A percentile compares a stretch with the other conserved stretches of the same genome.
These are phyloP conservation scores for Eutrema yunnanense DNA, from an alignment of 345 rosid genomes.

Conservation along the genomic window DNA sequence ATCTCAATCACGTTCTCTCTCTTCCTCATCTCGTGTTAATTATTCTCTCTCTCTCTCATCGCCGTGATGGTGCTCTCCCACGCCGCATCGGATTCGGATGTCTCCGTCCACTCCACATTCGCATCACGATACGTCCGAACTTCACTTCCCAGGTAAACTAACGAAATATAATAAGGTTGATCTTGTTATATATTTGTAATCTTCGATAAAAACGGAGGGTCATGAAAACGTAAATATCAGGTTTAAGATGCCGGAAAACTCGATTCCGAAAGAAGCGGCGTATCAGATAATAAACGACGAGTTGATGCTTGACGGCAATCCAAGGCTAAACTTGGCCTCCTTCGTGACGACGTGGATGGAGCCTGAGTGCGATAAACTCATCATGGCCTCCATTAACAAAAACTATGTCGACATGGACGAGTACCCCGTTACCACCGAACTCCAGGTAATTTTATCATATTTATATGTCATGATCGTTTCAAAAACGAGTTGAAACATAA, in stretches of 20 bases:
- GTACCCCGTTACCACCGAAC: slow-evolving; percentile 94
- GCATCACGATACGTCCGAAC: slow-evolving; percentile 79
- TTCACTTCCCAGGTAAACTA: slow-evolving; percentile 51
- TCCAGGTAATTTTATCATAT: slow-evolving; percentile 42
- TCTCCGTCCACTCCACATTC: slow-evolving; percentile 70
- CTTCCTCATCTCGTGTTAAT: neutral
- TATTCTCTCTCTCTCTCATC: neutral
- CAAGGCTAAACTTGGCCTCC: slow-evolving; percentile 82
- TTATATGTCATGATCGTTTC: neutral
- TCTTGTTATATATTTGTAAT: neutral
- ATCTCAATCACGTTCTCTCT: neutral
- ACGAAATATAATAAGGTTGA: neutral
- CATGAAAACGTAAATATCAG: slow-evolving; percentile 25
- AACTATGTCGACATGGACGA: slow-evolving; percentile 96
- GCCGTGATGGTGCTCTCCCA: slow-evolving; percentile 57
- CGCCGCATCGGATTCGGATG: slow-evolving; percentile 45
- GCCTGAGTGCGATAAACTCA: slow-evolving; percentile 90
- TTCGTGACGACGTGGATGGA: slow-evolving; percentile 97
- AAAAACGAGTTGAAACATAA: neutral
- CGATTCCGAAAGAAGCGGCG: slow-evolving; percentile 91
- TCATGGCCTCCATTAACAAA: slow-evolving; percentile 80
- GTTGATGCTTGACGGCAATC: slow-evolving; percentile 84
- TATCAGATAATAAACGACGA: slow-evolving; percentile 85
- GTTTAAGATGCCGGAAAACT: slow-evolving; percentile 75
- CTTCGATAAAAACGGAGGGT: neutral